Percentiles rank a stretch among this genome's conserved stretches.
Conservation (phyloP, 768 basidiomycete species). For the Mycena sanguinolenta region DNA sequence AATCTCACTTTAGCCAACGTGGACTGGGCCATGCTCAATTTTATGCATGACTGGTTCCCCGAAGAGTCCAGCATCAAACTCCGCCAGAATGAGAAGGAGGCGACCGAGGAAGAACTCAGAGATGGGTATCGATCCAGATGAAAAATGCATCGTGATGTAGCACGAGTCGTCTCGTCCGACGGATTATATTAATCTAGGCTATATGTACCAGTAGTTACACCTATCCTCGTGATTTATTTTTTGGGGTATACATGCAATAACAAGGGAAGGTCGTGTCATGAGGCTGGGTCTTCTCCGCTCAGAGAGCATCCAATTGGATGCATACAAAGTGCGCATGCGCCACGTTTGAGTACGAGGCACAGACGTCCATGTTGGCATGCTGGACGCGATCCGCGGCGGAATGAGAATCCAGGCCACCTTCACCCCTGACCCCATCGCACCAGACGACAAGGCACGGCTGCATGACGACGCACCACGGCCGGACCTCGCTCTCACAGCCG, state of each 20-base stretch:
- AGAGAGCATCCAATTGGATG: too few relatives aligned
- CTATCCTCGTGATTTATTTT: slow-evolving; percentile 7
- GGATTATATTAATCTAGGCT: not conserved
- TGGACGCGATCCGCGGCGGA: too few relatives aligned
- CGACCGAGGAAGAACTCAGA: slow-evolving; percentile 76
- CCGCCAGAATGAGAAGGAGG: slow-evolving; percentile 81
- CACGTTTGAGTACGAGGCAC: too few relatives aligned
- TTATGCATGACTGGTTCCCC: slow-evolving; percentile 95
- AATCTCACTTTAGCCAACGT: slow-evolving; percentile 68
- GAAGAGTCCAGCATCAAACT: slow-evolving; percentile 82
- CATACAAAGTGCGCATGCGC: too few relatives aligned
- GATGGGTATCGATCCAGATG: slow-evolving; percentile 68
- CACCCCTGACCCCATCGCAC: too few relatives aligned
- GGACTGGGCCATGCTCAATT: slow-evolving; percentile 83
- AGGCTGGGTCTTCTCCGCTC: too few relatives aligned
- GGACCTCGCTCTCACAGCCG: too few relatives aligned
- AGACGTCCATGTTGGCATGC: too few relatives aligned
- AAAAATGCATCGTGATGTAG: slow-evolving; percentile 59
- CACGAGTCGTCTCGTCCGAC: slow-evolving; percentile 48
- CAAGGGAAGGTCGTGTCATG: too few relatives aligned
- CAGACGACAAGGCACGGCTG: too few relatives aligned
- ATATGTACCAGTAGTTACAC: not conserved
- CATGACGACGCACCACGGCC: too few relatives aligned
- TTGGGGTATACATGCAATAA: not conserved
- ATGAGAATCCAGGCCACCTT: too few relatives aligned